phyloP scores from a whole-genome alignment of 2,329 filamentous ascomycete genomes.

The Fusarium sp. region DNA sequence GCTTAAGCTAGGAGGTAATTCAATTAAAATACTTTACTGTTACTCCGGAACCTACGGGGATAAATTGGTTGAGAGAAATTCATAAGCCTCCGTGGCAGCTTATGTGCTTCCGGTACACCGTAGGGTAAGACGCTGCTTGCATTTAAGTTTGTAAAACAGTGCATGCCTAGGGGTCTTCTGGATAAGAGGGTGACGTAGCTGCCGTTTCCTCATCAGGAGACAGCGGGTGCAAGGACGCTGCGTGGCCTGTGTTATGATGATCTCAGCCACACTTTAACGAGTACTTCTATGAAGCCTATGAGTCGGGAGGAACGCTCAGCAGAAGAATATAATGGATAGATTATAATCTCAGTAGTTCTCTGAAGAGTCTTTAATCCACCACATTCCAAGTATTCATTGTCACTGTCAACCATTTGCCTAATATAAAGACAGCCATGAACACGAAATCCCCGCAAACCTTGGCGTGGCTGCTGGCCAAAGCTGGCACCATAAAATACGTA shows the following conservation, averaged over 20 bases:
- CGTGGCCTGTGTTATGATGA: slow-evolving; percentile 13
- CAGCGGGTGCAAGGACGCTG: slow-evolving; percentile 10
- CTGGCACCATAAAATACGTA: slow-evolving; percentile 31
- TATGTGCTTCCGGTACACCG: too few relatives aligned
- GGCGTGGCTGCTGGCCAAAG: slow-evolving; percentile 31
- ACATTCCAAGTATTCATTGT: neutral
- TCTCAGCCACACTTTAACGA: slow-evolving; percentile 23
- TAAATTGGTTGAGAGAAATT: too few relatives aligned
- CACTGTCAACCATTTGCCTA: neutral
- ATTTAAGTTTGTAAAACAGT: neutral
- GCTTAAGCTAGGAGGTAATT: slow-evolving; percentile 1
- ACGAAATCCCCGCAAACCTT: slow-evolving; percentile 32
- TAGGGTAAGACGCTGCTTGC: neutral
- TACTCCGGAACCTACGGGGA: neutral
- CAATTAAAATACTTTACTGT: neutral
- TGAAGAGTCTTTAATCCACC: too few relatives aligned
- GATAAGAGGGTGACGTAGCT: slow-evolving; percentile 28
- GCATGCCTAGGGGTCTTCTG: slow-evolving; percentile 17
- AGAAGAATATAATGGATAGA: too few relatives aligned
- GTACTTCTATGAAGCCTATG: too few relatives aligned
- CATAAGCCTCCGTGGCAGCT: too few relatives aligned
- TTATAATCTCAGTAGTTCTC: too few relatives aligned
- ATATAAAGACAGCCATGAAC: neutral
- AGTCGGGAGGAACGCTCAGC: too few relatives aligned
- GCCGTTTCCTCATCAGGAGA: slow-evolving; percentile 6